Evolutionary conservation across 495 filamentous ascomycete species (phyloP).

Genomic region (Talaromyces nanjingensis): DNA sequence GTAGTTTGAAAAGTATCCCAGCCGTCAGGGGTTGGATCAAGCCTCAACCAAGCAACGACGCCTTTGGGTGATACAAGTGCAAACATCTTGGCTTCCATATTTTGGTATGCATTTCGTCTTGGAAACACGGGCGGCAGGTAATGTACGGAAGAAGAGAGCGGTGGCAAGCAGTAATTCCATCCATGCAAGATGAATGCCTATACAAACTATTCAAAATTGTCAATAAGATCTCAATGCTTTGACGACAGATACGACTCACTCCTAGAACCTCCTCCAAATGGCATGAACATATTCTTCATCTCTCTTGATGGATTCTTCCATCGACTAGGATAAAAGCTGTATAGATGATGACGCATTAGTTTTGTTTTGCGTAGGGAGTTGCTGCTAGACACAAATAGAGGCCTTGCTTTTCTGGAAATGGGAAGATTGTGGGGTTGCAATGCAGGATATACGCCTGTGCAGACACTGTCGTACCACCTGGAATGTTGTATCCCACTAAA

Average conservation of each 20-base stretch:
- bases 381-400: neutral
- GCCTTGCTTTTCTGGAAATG: conserved; percentile 22
- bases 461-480: conserved; percentile 23
- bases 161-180: conserved; percentile 27
- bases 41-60: conserved; percentile 39
- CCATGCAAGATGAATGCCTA: conserved; percentile 22
- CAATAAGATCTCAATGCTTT: too few relatives aligned
- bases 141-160: conserved; percentile 24
- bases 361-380: too few relatives aligned
- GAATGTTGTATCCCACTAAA: conserved; percentile 24
- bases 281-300: too few relatives aligned
- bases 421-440: conserved; percentile 21
- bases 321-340: too few relatives aligned
- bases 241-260: too few relatives aligned
- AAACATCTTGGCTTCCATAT: conserved; percentile 34
- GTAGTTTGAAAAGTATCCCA: too few relatives aligned
- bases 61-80: conserved; percentile 36
- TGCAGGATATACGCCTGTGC: conserved; percentile 41
- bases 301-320: too few relatives aligned
- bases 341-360: too few relatives aligned
- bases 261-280: too few relatives aligned
- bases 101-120: conserved; percentile 34
- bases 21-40: conserved; percentile 11
- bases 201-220: conserved; percentile 22
- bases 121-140: conserved; percentile 21